Evolutionary conservation across 495 filamentous ascomycete genomes (phyloP).

Genomic region (Hypoxylon rickii): DNA sequence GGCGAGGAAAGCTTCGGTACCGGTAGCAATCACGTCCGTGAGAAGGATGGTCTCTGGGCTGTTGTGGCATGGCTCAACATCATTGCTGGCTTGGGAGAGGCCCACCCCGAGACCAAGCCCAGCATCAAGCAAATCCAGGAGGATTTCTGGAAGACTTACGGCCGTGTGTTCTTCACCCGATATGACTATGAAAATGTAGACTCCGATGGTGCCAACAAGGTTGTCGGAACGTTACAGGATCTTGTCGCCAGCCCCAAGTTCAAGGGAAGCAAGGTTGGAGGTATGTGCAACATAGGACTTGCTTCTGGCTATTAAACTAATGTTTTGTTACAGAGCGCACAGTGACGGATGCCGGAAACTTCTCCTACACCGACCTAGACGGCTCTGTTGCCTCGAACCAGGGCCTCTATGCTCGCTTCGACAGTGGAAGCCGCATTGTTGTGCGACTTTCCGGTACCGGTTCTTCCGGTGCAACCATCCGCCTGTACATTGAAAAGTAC

Average conservation of each 20-base stretch:
- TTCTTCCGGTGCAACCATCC: conserved; percentile 91
- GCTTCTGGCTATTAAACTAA: conserved; percentile 4
- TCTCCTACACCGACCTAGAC: conserved; percentile 95
- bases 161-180: conserved; percentile 97
- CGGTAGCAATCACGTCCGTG: conserved; percentile 97
- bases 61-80: conserved; percentile 98
- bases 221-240: conserved; percentile 74
- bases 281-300: conserved; percentile 43
- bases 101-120: conserved; percentile 72
- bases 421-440: conserved; percentile 91
- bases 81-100: conserved; percentile 89
- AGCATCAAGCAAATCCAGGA: conserved; percentile 94
- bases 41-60: conserved; percentile 98
- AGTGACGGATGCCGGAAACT: conserved; percentile 88
- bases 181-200: conserved; percentile 98
- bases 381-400: conserved; percentile 95
- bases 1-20: conserved; percentile 98
- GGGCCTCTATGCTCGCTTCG: conserved; percentile 92
- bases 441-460: conserved; percentile 94
- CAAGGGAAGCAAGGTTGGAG: conserved; percentile 77
- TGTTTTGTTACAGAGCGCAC: conserved; percentile 61
- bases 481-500: conserved; percentile 95
- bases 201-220: conserved; percentile 84
- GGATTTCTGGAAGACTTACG: conserved; percentile 96
- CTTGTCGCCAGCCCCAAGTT: conserved; percentile 72